These are phyloP conservation scores for Arctostaphylos glauca DNA, from an alignment of 148 eudicot species.

Conservation along the genomic window DNA sequence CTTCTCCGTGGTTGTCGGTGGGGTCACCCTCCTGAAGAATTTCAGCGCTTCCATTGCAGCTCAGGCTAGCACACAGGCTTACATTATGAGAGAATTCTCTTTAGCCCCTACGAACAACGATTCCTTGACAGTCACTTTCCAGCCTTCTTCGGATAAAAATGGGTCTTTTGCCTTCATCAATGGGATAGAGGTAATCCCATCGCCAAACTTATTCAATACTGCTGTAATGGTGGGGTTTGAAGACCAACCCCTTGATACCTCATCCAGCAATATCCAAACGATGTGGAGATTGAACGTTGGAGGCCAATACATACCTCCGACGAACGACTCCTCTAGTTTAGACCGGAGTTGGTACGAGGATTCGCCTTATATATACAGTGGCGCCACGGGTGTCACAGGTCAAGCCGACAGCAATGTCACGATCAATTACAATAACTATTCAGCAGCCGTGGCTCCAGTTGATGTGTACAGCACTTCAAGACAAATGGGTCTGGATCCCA, in stretches of 20 bases:
- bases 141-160: slow-evolving; percentile 48
- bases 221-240: slow-evolving; percentile 51
- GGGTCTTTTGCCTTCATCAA: slow-evolving; percentile 65
- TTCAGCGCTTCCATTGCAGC: slow-evolving; percentile 67
- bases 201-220: slow-evolving; percentile 39
- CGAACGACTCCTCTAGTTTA: slow-evolving; percentile 62
- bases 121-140: slow-evolving; percentile 40
- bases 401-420: slow-evolving; percentile 23
- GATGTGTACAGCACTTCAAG: slow-evolving; percentile 67
- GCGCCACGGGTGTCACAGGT: slow-evolving; percentile 45
- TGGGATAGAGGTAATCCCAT: slow-evolving; percentile 63
- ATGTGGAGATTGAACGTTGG: slow-evolving; percentile 75
- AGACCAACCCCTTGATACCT: slow-evolving; percentile 29
- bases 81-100: slow-evolving; percentile 58
- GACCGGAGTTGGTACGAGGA: slow-evolving; percentile 87
- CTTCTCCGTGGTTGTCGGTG: slow-evolving; percentile 52
- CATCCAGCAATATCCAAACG: slow-evolving; percentile 38
- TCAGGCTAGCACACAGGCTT: slow-evolving; percentile 63
- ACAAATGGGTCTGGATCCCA: slow-evolving; percentile 60
- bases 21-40: slow-evolving; percentile 55
- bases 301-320: slow-evolving; percentile 61
- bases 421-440: slow-evolving; percentile 17
- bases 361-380: slow-evolving; percentile 60
- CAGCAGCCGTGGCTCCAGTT: slow-evolving; percentile 51
- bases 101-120: slow-evolving; percentile 37